Percentiles rank a stretch among this genome's conserved stretches.
Evolutionary conservation across 23 red algal genomes (phyloP).

Genomic region (Gracilariopsis chorda): DNA sequence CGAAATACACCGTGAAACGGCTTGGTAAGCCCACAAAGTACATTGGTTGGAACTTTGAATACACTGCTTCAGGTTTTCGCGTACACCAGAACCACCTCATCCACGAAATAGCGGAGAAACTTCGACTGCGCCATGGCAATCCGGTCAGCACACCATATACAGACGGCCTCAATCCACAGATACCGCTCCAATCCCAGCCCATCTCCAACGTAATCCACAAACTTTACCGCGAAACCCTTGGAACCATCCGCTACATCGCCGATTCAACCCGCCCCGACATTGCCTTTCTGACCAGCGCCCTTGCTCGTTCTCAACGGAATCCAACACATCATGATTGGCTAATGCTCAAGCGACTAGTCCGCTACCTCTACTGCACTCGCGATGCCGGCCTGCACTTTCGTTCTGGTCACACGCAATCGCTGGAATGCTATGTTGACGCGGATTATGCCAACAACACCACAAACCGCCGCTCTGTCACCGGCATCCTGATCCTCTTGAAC

Average conservation of each 20-base stretch:
- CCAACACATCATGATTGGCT: not conserved
- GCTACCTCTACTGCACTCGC: not conserved
- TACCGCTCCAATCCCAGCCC: not conserved
- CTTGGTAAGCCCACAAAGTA: conserved; percentile 10
- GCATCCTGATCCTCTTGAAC: not conserved
- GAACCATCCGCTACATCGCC: not conserved
- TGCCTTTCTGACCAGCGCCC: not conserved
- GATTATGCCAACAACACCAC: not conserved
- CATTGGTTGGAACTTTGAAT: conserved; percentile 19
- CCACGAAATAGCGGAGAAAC: not conserved
- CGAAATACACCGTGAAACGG: not conserved
- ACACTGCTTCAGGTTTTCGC: not conserved
- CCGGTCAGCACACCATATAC: not conserved
- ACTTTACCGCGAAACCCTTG: not conserved
- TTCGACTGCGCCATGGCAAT: not conserved
- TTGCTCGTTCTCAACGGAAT: not conserved
- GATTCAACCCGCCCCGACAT: not conserved
- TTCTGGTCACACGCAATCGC: not conserved
- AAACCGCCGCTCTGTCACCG: not conserved
- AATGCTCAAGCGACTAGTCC: not conserved
- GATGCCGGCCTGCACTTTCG: not conserved
- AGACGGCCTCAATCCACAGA: not conserved
- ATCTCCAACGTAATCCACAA: not conserved
- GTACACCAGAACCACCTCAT: not conserved
- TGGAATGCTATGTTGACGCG: not conserved